A percentile compares a stretch with the other conserved stretches of the same genome.
Evolutionary conservation across 495 filamentous ascomycete genomes (phyloP).

Genomic region (Xylaria grammica): DNA sequence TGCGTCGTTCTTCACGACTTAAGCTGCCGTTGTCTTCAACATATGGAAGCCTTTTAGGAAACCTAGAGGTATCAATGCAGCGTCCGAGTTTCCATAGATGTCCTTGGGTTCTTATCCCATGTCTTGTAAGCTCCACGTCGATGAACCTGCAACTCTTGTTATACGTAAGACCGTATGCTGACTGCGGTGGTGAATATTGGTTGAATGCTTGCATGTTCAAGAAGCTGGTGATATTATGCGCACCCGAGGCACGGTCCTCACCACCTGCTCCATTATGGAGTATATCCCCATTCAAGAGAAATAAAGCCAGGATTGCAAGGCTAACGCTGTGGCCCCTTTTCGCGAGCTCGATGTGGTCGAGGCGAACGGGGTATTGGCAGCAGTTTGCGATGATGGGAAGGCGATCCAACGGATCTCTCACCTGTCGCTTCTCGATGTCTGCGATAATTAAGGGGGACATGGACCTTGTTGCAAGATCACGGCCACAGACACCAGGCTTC

Average conservation of each 20-base stretch:
- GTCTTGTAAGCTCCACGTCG: neutral
- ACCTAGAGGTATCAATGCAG: neutral
- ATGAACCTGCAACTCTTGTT: slow-evolving; percentile 5
- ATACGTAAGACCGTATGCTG: neutral
- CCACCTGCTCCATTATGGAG: neutral
- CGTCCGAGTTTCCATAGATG: neutral
- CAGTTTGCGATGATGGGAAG: slow-evolving; percentile 2
- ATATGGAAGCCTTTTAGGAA: neutral
- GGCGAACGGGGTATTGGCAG: slow-evolving; percentile 1
- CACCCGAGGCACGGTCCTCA: neutral
- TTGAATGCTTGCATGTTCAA: neutral
- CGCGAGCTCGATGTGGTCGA: neutral
- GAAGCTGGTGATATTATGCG: neutral
- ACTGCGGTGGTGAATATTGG: neutral
- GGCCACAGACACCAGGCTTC: neutral
- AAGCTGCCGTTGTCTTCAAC: neutral
- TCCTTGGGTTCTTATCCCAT: neutral
- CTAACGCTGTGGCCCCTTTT: slow-evolving; percentile 1
- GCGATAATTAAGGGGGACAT: neutral
- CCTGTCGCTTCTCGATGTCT: neutral
- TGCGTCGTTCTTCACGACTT: neutral
- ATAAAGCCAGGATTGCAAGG: neutral
- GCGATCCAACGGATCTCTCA: neutral
- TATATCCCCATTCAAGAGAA: slow-evolving; percentile 7
- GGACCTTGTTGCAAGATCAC: neutral